Conservation (phyloP, 2,329 filamentous ascomycete species). For the Calonectria henricotiae region DNA sequence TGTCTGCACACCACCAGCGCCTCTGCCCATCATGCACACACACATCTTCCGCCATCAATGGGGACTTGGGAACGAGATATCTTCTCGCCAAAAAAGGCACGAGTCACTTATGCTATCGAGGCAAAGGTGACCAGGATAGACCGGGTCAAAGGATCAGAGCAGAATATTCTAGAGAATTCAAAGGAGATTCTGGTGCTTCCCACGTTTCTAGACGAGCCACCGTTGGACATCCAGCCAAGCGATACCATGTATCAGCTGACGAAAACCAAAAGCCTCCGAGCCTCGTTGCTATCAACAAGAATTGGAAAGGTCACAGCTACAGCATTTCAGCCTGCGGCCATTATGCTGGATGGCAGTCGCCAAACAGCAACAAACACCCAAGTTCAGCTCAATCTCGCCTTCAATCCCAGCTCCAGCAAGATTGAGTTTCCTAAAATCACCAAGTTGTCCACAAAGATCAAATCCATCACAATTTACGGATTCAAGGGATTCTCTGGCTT, state of each 20-base stretch:
- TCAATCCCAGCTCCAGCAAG: conserved; percentile 2
- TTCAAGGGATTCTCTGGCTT: conserved; percentile 8
- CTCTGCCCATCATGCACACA: background rate
- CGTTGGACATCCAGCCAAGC: background rate
- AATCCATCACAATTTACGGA: background rate
- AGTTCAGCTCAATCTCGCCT: background rate
- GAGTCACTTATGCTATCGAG: background rate
- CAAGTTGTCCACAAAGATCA: background rate
- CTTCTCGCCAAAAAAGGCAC: background rate
- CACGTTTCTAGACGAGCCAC: background rate
- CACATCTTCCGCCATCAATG: conserved; percentile 8
- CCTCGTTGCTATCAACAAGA: background rate
- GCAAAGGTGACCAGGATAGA: background rate
- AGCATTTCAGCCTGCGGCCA: conserved; percentile 7
- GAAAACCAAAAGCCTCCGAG: background rate
- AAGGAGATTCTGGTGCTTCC: conserved; percentile 15
- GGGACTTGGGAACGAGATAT: conserved; percentile 3
- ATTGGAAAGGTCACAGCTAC: conserved; percentile 1
- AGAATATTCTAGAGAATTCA: background rate
- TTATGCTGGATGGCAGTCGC: background rate
- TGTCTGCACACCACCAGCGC: background rate
- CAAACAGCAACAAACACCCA: conserved; percentile 1
- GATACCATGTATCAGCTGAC: conserved; percentile 2
- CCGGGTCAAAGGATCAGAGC: background rate
- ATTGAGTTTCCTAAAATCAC: conserved; percentile 10